Base-by-base conservation (phyloP, 2,329 filamentous ascomycete species). In the Triangularia verruculosa region DNA sequence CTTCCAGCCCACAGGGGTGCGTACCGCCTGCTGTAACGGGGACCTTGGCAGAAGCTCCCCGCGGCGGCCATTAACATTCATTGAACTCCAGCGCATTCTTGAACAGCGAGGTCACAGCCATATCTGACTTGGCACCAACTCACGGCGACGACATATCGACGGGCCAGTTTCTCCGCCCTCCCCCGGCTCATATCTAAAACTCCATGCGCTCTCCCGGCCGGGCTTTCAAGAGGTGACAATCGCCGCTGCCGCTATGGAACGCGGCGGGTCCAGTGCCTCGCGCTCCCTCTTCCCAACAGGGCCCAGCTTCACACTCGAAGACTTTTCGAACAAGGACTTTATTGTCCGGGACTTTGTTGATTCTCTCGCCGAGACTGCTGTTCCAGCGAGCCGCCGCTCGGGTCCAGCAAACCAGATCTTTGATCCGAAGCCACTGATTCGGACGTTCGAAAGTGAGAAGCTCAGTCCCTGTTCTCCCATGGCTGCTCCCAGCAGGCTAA, bases 311-410 rank as follows among this genome's bases (percentile, higher is more conserved):
- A 92, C 88, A 9, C 83, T 98, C 66, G 92, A 97, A 53, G 93
- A 93, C 78, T 92, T 93, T 77, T 91, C 91, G 63, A 91, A 83
- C 75, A 91, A 91, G 72, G 95, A 98, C 78, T 99, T 98, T 74
- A 97, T 98, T 67, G 94, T 98, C 69, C 93, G 96, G 73, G 95
- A 99, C 79, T 99, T 99, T 75, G 89, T 99, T 71, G 96, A 99
- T 75, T 87, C 89, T 59, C 87, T 99, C 63, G 95, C 94, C 58
- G 93, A 98, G 67, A 90, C 83, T 70, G 91, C 92, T 22, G 85
- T 92, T 34, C 89, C 91, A n/a, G 82, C 84, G 22, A 91, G 89
- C 72, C 91, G 95, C 61, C 89, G 91, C 64, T 97, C 93, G 13
- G 88, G 86, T 7, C 83, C 85, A 67, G 81, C 80, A 66, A 82